Conservation (phyloP, 257 asterid species). For the Nicotiana benthamiana region DNA sequence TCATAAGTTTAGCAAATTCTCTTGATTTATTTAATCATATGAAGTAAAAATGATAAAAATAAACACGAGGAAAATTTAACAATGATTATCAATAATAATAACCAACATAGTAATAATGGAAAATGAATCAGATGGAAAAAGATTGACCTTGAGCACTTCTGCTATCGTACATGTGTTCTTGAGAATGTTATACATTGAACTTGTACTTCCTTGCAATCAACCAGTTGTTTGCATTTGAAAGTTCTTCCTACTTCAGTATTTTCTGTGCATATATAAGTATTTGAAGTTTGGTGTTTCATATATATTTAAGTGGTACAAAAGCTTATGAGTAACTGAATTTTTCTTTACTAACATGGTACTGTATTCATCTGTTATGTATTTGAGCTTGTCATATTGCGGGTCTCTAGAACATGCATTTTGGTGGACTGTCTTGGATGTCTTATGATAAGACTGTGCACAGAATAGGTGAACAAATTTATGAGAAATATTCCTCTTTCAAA, state of each 20-base stretch:
- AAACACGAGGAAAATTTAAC: neutral
- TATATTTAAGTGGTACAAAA: neutral
- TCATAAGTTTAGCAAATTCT: neutral
- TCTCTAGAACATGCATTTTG: no score
- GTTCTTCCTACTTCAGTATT: neutral
- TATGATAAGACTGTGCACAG: no score
- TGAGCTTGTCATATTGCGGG: no score
- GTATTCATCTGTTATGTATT: neutral
- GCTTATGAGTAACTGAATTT: neutral
- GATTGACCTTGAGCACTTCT: no score
- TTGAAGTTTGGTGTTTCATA: no score
- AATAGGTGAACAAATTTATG: no score
- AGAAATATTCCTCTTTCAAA: no score
- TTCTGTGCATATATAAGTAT: neutral
- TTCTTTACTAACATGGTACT: neutral
- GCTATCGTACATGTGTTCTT: no score
- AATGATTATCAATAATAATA: neutral
- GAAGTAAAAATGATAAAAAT: no score
- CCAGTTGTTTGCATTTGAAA: neutral
- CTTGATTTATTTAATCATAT: neutral
- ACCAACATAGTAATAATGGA: neutral
- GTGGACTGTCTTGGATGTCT: no score
- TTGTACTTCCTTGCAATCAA: neutral
- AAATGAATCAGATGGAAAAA: neutral
- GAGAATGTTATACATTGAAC: neutral